A percentile compares a stretch with the other conserved stretches of the same genome.
Conservation (phyloP, 495 filamentous ascomycete genomes). For the Patellaria atrata region DNA sequence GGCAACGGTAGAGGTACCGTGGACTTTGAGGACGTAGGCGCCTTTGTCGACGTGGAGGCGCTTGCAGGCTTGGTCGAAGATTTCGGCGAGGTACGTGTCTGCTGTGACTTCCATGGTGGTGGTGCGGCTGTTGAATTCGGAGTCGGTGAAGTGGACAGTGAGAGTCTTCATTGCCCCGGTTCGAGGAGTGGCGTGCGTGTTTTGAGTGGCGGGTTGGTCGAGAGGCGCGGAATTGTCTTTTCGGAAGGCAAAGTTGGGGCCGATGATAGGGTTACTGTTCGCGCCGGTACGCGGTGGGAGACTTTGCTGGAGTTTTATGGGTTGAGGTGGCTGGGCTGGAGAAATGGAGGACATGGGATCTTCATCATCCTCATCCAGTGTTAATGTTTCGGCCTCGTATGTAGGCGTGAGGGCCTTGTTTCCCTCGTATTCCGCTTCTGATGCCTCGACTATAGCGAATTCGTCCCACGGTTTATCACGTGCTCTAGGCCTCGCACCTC, state of each 20-base stretch:
- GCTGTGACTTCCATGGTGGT: constrained; percentile 59
- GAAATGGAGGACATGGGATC: constrained; percentile 21
- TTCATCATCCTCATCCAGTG: constrained; percentile 27
- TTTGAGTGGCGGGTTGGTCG: constrained; percentile 25
- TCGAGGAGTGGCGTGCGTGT: constrained; percentile 44
- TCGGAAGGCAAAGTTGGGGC: constrained; percentile 25
- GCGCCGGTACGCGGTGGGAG: constrained; percentile 25
- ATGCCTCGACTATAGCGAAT: constrained; percentile 78
- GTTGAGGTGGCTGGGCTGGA: constrained; percentile 3
- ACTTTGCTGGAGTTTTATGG: constrained; percentile 6
- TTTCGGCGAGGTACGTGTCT: constrained; percentile 87
- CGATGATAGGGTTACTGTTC: constrained; percentile 29
- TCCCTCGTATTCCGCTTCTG: constrained; percentile 58
- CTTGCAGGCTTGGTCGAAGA: constrained; percentile 80
- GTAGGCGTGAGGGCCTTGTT: constrained; percentile 64
- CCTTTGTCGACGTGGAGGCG: constrained; percentile 82
- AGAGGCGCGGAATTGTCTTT: constrained; percentile 32
- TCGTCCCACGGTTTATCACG: constrained; percentile 82
- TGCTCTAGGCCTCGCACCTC: constrained; percentile 49
- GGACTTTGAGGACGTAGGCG: constrained; percentile 76
- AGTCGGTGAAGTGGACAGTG: constrained; percentile 68
- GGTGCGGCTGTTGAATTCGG: constrained; percentile 32
- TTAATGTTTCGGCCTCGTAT: constrained; percentile 42
- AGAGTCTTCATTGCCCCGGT: constrained; percentile 74
- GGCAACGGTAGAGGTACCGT: constrained; percentile 69